Percentiles rank a stretch among this genome's conserved stretches.
phyloP scores from a whole-genome alignment of 257 asterid genomes.

The Capsicum rhomboideum region DNA sequence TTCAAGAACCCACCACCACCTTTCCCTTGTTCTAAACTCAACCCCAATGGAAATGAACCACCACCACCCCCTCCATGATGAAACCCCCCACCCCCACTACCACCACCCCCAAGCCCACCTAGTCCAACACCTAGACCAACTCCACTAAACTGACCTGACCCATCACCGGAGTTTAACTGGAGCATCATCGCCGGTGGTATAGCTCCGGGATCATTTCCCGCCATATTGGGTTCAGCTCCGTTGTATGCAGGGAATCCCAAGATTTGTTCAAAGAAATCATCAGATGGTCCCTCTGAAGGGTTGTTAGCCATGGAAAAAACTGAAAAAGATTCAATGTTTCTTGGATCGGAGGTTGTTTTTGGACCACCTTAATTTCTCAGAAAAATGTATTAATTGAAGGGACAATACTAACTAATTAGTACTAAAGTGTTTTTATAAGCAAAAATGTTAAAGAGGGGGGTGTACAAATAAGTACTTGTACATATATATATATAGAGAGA shows the following conservation, averaged over 20 bases:
- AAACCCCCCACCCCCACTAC: slow-evolving; percentile 22
- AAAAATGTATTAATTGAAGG: not conserved
- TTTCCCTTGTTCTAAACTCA: slow-evolving; percentile 87
- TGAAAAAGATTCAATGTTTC: not conserved
- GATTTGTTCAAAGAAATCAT: slow-evolving; percentile 88
- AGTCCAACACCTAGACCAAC: slow-evolving; percentile 42
- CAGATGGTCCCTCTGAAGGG: slow-evolving; percentile 61
- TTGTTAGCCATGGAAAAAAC: slow-evolving; percentile 62
- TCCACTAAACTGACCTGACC: slow-evolving; percentile 51
- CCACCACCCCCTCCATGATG: slow-evolving; percentile 38
- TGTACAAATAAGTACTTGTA: not conserved
- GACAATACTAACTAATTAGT: not conserved
- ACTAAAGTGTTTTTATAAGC: not conserved
- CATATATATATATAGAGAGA: not conserved
- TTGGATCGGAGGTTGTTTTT: too few species aligned
- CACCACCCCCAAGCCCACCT: slow-evolving; percentile 30
- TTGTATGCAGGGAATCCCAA: slow-evolving; percentile 65
- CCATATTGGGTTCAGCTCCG: slow-evolving; percentile 25
- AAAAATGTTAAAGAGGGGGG: not conserved
- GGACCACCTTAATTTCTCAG: not conserved
- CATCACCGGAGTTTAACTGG: slow-evolving; percentile 43
- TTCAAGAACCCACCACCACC: slow-evolving; percentile 55
- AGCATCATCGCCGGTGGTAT: slow-evolving; percentile 30
- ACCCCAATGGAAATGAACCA: slow-evolving; percentile 73
- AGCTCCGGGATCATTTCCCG: slow-evolving; percentile 17